phyloP scores from a whole-genome alignment of 225 moss, liverwort and hornwort species.

The Straminergon stramineum region DNA sequence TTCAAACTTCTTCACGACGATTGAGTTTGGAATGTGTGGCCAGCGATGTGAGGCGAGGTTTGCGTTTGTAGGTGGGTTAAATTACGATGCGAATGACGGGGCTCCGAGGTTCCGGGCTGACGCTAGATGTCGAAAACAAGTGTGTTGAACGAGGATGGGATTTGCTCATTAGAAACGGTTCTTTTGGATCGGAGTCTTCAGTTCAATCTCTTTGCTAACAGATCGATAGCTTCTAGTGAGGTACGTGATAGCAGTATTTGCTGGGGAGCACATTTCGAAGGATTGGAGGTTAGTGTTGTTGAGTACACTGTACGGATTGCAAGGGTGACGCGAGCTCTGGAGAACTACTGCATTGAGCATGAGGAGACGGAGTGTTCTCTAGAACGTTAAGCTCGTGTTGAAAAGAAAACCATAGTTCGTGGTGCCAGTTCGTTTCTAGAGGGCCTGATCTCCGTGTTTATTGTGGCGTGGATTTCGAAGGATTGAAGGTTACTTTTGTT shows the following conservation, averaged over 20 bases:
- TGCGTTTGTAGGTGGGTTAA: neutral
- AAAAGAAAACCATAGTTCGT: neutral
- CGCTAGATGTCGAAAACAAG: neutral
- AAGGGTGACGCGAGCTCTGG: neutral
- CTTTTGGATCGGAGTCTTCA: neutral
- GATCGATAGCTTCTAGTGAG: neutral
- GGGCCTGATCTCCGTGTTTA: neutral
- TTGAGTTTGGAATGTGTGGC: neutral
- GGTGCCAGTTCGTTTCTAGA: neutral
- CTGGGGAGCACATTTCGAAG: neutral
- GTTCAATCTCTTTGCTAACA: neutral
- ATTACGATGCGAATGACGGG: neutral
- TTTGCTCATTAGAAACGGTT: neutral
- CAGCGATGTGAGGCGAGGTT: neutral
- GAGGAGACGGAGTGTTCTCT: neutral
- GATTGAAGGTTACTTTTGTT: neutral
- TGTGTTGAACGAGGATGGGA: neutral
- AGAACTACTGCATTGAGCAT: neutral
- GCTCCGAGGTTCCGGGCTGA: neutral
- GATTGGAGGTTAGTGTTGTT: neutral
- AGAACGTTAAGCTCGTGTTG: neutral
- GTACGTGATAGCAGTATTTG: too few relatives aligned
- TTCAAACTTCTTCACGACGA: neutral
- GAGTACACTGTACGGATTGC: too few relatives aligned
- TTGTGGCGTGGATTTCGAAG: neutral